These are phyloP conservation scores for Tylopilus subfusipes DNA, from an alignment of 768 basidiomycete species.

Conservation along the genomic window DNA sequence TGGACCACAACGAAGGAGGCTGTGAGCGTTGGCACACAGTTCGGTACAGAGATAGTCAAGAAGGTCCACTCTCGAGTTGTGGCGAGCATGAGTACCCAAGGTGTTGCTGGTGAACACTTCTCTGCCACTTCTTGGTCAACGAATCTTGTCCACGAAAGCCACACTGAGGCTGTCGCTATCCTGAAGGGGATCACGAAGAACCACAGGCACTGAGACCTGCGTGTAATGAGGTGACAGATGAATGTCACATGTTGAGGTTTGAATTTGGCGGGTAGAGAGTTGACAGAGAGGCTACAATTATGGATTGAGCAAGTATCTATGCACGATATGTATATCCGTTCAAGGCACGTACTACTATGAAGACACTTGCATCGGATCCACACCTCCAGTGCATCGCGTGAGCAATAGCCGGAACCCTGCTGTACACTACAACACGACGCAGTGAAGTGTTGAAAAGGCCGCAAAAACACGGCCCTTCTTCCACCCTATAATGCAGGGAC, in stretches of 20 bases:
- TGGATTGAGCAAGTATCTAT: too few relatives aligned
- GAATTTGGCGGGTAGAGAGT: too few relatives aligned
- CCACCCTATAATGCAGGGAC: too few relatives aligned
- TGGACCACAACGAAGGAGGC: conserved; percentile 19
- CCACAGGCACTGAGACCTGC: background rate
- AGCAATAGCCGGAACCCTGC: too few relatives aligned
- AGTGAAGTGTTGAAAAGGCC: too few relatives aligned
- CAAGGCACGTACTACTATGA: too few relatives aligned
- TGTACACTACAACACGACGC: too few relatives aligned
- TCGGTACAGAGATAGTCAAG: conserved; percentile 21
- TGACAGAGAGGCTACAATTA: too few relatives aligned
- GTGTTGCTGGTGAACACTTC: conserved; percentile 7
- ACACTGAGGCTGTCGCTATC: conserved; percentile 12
- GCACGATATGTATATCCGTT: too few relatives aligned
- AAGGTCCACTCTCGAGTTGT: conserved; percentile 14
- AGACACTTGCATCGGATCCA: too few relatives aligned
- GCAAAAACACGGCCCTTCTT: too few relatives aligned
- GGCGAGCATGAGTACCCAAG: conserved; percentile 8
- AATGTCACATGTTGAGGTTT: background rate
- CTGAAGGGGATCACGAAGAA: conserved; percentile 15
- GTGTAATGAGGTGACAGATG: background rate
- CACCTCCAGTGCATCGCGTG: too few relatives aligned
- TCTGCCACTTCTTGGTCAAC: conserved; percentile 24
- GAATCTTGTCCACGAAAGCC: conserved; percentile 24
- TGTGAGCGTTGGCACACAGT: conserved; percentile 6